A percentile compares a stretch with the other conserved stretches of the same genome.
These are phyloP conservation scores for Dissophora globulifera DNA, from an alignment of 192 early-diverging fungal genomes.

Conservation along the genomic window DNA sequence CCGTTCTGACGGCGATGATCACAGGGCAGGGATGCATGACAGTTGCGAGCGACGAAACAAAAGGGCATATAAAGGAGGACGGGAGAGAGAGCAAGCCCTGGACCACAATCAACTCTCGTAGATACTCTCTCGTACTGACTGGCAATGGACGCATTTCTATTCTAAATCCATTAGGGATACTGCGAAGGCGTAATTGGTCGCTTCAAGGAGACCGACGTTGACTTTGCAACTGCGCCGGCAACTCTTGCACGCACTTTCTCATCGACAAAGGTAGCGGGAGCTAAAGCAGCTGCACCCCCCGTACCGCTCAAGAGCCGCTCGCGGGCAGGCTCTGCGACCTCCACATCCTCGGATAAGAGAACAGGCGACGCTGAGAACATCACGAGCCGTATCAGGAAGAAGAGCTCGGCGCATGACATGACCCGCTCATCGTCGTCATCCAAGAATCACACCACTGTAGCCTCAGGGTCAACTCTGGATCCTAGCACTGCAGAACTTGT, in stretches of 20 bases:
- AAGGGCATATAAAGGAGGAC: no score
- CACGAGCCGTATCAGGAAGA: neutral
- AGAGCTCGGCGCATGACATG: conserved; percentile 4
- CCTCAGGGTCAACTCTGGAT: no score
- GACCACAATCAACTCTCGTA: no score
- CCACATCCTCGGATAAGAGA: neutral
- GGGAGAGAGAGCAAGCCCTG: no score
- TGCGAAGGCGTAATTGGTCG: conserved; percentile 67
- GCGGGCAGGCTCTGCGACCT: conserved; percentile 12
- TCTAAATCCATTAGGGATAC: no score
- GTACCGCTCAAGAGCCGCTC: conserved; percentile 14
- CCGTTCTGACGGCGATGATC: no score
- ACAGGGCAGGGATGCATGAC: no score
- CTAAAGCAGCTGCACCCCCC: neutral
- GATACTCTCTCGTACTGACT: no score
- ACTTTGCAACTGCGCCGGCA: conserved; percentile 36
- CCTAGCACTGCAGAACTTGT: no score
- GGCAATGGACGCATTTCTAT: no score
- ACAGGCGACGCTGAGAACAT: neutral
- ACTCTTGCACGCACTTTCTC: neutral
- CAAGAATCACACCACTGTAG: neutral
- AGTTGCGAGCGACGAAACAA: no score
- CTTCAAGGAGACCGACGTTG: conserved; percentile 60
- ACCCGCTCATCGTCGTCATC: neutral
- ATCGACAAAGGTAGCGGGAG: neutral